Evolutionary conservation across 208 protist species (phyloP), one percentile per base, ranked within the genome.

Genomic region (Trypanosoma boissoni): DNA sequence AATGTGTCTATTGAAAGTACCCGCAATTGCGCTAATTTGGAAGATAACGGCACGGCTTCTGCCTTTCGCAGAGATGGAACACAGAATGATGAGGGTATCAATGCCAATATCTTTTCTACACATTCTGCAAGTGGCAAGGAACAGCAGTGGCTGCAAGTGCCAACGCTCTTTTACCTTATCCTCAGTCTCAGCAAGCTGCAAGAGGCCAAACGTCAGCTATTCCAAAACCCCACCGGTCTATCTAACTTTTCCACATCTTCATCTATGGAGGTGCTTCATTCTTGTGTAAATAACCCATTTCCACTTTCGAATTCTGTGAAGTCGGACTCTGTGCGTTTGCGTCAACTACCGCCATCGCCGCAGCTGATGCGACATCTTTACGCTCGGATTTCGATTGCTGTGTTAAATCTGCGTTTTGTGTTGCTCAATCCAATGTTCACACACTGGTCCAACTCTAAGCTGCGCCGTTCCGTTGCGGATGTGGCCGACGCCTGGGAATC

Each of bases 101-200:
- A n/a, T n/a, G n/a, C n/a, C n/a, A n/a, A n/a, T n/a, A n/a, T n/a
- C n/a, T n/a, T n/a, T n/a, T n/a, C n/a, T n/a, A n/a, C n/a, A n/a
- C n/a, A n/a, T n/a, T n/a, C n/a, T n/a, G n/a, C n/a, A n/a, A n/a
- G n/a, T 32, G 48, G 31, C 18, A 41, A 6, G 21, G 56, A 28
- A 14, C 31, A 58, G 46, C 70, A 85, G 59, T 91, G 84, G 80
- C 55, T 91, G 23, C 64, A 78, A 18, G 68, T 76, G 4, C 80
- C 84, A 5, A 76, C 64, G 36, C 53, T 91, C 18, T 91, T 88
- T 58, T 88, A 77, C 43, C 68, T 91, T 27, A 74, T 74, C 24
- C 72, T 76, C 16, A 76, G 70, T 43, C 57, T 91, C 23, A 86
- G 87, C 26, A 74, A 76, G 49, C 69, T 86, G 32, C 72, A 85